These are phyloP conservation scores for Vigna radiata DNA, from an alignment of 306 rosid species.

Conservation along the genomic window DNA sequence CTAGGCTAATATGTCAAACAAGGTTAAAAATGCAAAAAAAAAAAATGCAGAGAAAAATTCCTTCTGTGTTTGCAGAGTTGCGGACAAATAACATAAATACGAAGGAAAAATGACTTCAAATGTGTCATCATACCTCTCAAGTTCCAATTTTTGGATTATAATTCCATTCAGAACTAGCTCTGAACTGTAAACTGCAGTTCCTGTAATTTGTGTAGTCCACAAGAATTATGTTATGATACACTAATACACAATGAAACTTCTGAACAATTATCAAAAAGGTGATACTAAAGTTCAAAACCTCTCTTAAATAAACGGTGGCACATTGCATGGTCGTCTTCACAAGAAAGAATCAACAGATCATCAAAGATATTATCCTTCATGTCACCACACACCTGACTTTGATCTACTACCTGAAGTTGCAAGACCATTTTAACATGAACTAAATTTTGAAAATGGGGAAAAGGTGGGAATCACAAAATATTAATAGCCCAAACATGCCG, in stretches of 20 bases:
- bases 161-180: constrained; percentile 67
- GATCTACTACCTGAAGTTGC: constrained; percentile 59
- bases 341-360: constrained; percentile 61
- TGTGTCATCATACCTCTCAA: constrained; percentile 45
- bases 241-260: neutral
- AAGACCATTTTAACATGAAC: constrained; percentile 30
- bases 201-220: constrained; percentile 45
- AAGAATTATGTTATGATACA: constrained; percentile 1
- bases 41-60: neutral
- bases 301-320: constrained; percentile 50
- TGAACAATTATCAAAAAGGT: constrained; percentile 13
- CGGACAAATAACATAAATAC: neutral
- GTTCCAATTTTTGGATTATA: constrained; percentile 51
- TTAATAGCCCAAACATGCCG: constrained; percentile 15
- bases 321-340: constrained; percentile 57
- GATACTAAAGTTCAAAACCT: constrained; percentile 44
- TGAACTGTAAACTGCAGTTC: constrained; percentile 50
- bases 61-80: neutral
- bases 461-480: constrained; percentile 2
- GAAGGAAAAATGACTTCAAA: constrained; percentile 26
- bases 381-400: constrained; percentile 39
- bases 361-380: constrained; percentile 41
- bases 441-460: neutral
- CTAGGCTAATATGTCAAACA: constrained; percentile 19
- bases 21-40: neutral